phyloP scores from a whole-genome alignment of 345 rosid species.

The Erysimum cheiranthoides region DNA sequence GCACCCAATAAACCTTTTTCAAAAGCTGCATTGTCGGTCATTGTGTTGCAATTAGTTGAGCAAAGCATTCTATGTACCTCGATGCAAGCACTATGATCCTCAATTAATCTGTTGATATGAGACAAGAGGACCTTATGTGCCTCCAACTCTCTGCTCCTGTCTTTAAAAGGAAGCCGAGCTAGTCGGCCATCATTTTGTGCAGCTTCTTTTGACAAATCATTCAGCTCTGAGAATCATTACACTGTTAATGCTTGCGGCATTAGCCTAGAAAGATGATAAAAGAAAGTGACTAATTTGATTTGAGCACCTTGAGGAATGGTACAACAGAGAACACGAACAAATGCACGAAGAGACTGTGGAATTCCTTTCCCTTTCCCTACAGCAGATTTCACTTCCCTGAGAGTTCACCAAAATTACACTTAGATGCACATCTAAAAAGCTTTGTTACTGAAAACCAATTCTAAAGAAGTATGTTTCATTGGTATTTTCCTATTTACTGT shows the following conservation, averaged over 20 bases:
- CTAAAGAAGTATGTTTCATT: background rate
- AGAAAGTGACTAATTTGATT: constrained; percentile 21
- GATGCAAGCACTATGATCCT: constrained; percentile 51
- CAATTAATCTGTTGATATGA: constrained; percentile 50
- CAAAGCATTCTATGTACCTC: constrained; percentile 53
- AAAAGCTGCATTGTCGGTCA: constrained; percentile 1
- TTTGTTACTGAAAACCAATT: background rate
- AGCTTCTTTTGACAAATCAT: constrained; percentile 70
- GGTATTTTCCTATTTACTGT: background rate
- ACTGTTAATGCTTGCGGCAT: constrained; percentile 15
- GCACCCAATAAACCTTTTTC: constrained; percentile 13
- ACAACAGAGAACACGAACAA: constrained; percentile 75
- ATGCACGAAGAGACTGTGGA: constrained; percentile 85
- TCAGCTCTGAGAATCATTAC: constrained; percentile 53
- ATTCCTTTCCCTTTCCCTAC: constrained; percentile 80
- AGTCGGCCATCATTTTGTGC: constrained; percentile 75
- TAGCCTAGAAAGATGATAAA: constrained; percentile 8
- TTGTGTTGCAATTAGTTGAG: constrained; percentile 16
- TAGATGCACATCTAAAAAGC: constrained; percentile 5
- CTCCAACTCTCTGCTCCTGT: constrained; percentile 56
- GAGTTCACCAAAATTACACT: constrained; percentile 28
- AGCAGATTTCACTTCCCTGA: constrained; percentile 77
- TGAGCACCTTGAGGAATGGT: constrained; percentile 59
- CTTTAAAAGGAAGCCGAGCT: constrained; percentile 68
- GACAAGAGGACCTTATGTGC: constrained; percentile 69